These are phyloP conservation scores for Colletotrichum siamense DNA, from an alignment of 2,329 filamentous ascomycete genomes.

Conservation along the genomic window DNA sequence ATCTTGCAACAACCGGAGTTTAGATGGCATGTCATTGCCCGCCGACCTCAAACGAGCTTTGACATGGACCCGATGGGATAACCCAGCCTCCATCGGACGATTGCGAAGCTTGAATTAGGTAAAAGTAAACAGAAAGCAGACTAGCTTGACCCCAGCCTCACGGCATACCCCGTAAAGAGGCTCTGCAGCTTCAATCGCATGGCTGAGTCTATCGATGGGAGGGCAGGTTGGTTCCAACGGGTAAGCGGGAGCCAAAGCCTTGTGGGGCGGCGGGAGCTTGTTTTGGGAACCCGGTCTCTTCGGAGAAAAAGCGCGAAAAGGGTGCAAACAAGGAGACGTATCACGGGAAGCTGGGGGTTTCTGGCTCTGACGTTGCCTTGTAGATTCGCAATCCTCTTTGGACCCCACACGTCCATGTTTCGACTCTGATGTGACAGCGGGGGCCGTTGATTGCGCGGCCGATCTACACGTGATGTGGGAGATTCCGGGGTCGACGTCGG, in stretches of 20 bases:
- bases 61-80: not conserved
- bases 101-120: constrained; percentile 6
- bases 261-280: not conserved
- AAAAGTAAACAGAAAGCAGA: not conserved
- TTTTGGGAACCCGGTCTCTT: not conserved
- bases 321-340: not conserved
- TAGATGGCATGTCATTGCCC: constrained; percentile 1
- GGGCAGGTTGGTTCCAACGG: not conserved
- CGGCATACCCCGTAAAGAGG: not conserved
- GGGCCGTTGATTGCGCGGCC: not conserved
- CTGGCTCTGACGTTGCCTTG: constrained; percentile 2
- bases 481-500: not conserved
- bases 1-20: constrained; percentile 8
- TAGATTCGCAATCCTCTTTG: not conserved
- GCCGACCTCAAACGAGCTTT: constrained; percentile 1
- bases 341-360: constrained; percentile 8
- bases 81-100: not conserved
- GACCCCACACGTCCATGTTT: not conserved
- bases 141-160: not conserved
- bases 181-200: not conserved
- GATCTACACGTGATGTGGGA: constrained; percentile 10
- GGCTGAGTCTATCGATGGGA: not conserved
- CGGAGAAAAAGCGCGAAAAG: not conserved
- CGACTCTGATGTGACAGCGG: not conserved
- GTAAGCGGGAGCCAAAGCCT: not conserved